Conservation (phyloP, 495 filamentous ascomycete genomes). For the Trichoderma reesei region DNA sequence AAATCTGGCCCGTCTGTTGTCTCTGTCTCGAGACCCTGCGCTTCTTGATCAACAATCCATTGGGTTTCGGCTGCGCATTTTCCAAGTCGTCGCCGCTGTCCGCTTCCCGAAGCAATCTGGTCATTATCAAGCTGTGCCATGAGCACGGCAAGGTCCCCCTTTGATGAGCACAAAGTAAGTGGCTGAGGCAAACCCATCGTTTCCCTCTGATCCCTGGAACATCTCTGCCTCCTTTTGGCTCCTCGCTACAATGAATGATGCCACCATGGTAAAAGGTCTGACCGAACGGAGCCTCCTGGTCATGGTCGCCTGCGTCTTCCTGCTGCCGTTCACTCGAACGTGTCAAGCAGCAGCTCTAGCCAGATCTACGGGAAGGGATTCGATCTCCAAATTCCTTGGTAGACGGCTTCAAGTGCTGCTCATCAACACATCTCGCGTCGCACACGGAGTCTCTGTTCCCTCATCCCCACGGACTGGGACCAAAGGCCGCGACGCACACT, state of each 20-base stretch:
- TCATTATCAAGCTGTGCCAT: background rate
- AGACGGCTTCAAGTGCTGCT: constrained; percentile 12
- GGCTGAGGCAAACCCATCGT: background rate
- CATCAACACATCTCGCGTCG: constrained; percentile 6
- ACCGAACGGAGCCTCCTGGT: constrained; percentile 13
- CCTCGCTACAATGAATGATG: constrained; percentile 10
- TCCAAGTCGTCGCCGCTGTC: background rate
- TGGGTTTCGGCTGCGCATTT: background rate
- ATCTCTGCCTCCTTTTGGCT: background rate
- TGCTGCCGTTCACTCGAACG: background rate
- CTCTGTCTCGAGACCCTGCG: background rate
- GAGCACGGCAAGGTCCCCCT: background rate
- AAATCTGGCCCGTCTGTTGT: background rate
- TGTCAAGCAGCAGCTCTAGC: constrained; percentile 8
- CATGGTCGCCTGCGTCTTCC: constrained; percentile 9
- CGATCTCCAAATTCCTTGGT: constrained; percentile 1
- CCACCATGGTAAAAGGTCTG: constrained; percentile 14
- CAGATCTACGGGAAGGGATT: constrained; percentile 16
- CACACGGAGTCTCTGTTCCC: constrained; percentile 28
- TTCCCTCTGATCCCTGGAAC: background rate
- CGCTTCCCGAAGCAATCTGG: background rate
- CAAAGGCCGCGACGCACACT: constrained; percentile 41
- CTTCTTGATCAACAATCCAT: background rate
- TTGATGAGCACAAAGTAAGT: background rate
- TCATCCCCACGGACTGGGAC: constrained; percentile 24